Evolutionary conservation across 108 stramenopile genomes (phyloP).

Genomic region (Skeletonema grethae): DNA sequence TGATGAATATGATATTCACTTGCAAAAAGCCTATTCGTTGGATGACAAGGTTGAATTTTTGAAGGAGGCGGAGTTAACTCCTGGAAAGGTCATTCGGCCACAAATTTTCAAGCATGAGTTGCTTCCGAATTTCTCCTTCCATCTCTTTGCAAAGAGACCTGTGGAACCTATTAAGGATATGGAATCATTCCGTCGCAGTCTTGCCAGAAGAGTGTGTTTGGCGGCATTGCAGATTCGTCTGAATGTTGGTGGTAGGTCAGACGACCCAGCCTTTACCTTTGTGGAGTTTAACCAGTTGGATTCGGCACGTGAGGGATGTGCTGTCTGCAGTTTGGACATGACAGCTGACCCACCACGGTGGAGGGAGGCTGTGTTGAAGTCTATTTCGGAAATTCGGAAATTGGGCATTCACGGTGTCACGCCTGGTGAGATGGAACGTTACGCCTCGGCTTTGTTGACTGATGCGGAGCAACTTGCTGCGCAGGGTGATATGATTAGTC

Average conservation of each 20-base stretch:
- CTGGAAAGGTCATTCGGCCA: conserved; percentile 77
- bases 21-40: conserved; percentile 70
- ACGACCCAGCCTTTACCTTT: conserved; percentile 96
- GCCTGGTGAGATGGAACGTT: conserved; percentile 90
- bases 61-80: conserved; percentile 59
- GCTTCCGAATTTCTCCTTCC: conserved; percentile 92
- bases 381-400: conserved; percentile 91
- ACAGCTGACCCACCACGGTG: conserved; percentile 92
- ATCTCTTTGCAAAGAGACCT: conserved; percentile 96
- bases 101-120: conserved; percentile 92
- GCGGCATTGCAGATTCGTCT: conserved; percentile 95
- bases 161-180: conserved; percentile 89
- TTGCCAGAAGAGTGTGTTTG: conserved; percentile 91
- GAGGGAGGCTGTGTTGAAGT: conserved; percentile 90
- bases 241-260: conserved; percentile 89
- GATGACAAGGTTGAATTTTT: conserved; percentile 85
- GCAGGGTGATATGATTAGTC: conserved; percentile 91
- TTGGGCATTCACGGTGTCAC: conserved; percentile 92
- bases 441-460: conserved; percentile 89
- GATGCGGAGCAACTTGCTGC: conserved; percentile 95
- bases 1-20: conserved; percentile 77
- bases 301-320: conserved; percentile 96
- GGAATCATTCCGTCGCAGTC: conserved; percentile 79
- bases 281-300: conserved; percentile 98
- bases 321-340: conserved; percentile 96